Conservation (phyloP, 2,329 filamentous ascomycete genomes). For the Alternaria sp. region DNA sequence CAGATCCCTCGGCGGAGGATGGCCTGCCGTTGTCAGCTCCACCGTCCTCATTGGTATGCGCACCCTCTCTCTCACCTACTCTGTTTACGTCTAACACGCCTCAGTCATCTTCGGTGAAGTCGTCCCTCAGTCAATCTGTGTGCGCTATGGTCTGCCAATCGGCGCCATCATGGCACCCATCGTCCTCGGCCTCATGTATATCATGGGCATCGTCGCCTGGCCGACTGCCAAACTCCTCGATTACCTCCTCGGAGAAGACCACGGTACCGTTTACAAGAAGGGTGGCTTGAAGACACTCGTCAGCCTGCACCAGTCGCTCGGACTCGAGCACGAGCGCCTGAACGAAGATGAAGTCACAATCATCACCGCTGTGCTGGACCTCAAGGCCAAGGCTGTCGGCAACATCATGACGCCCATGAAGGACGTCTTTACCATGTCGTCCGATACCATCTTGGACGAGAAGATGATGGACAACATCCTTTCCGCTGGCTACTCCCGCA, state of each 20-base stretch:
- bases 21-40: conserved; percentile 91
- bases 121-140: conserved; percentile 93
- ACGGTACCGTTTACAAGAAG: conserved; percentile 98
- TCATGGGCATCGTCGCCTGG: conserved; percentile 89
- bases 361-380: conserved; percentile 92
- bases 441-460: conserved; percentile 91
- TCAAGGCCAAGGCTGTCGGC: conserved; percentile 94
- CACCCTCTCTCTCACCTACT: not conserved
- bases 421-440: conserved; percentile 96
- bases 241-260: conserved; percentile 89
- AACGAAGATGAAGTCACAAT: conserved; percentile 99
- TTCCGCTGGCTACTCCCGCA: conserved; percentile 91
- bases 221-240: conserved; percentile 96
- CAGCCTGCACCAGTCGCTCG: conserved; percentile 89
- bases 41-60: conserved; percentile 87
- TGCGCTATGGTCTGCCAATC: conserved; percentile 93
- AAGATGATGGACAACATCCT: conserved; percentile 93
- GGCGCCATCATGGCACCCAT: conserved; percentile 91
- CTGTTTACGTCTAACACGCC: not conserved
- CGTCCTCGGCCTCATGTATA: conserved; percentile 88
- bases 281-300: conserved; percentile 95
- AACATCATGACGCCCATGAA: conserved; percentile 99
- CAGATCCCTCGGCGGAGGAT: conserved; percentile 89
- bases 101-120: conserved; percentile 97
- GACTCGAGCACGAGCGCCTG: conserved; percentile 80